Evolutionary conservation across 2,329 filamentous ascomycete genomes (phyloP).

Genomic region (Sarocladium strictum): DNA sequence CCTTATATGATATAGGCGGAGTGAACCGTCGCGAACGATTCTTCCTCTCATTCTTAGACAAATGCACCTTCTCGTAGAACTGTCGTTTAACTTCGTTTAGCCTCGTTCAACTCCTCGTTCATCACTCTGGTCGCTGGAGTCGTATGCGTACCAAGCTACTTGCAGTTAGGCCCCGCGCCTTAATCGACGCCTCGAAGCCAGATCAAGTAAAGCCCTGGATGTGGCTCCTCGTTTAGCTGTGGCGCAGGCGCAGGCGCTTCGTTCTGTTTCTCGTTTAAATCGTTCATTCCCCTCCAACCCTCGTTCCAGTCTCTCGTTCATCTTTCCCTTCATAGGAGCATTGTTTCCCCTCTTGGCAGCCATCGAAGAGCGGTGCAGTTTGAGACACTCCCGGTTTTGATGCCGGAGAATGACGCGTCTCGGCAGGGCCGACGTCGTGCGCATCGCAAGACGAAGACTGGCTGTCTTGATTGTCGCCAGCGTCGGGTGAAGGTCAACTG

Average conservation of each 20-base stretch:
- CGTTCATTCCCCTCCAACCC: not conserved
- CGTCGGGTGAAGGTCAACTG: constrained; percentile 15
- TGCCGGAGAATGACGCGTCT: not conserved
- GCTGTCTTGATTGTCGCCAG: constrained; percentile 13
- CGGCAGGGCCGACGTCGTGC: constrained; percentile 9
- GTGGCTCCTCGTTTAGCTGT: not conserved
- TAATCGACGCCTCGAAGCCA: too few species aligned
- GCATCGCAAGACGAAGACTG: constrained; percentile 13
- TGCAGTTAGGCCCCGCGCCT: too few species aligned
- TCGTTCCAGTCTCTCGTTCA: too few species aligned
- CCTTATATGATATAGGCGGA: too few species aligned
- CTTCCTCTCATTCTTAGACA: too few species aligned
- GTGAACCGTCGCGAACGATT: too few species aligned
- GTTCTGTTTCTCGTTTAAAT: not conserved
- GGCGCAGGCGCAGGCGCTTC: not conserved
- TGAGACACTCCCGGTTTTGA: not conserved
- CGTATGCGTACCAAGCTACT: too few species aligned
- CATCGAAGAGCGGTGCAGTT: too few species aligned
- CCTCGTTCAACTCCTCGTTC: not conserved
- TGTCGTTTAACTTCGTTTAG: constrained; percentile 1
- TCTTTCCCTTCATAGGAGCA: too few species aligned
- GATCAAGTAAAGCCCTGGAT: not conserved
- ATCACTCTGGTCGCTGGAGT: too few species aligned
- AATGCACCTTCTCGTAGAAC: too few species aligned
- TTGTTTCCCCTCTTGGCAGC: too few species aligned